Evolutionary conservation across 768 basidiomycete species (phyloP), one percentile per base, ranked within the genome.

Genomic region (Trichaptum fuscoviolaceum): DNA sequence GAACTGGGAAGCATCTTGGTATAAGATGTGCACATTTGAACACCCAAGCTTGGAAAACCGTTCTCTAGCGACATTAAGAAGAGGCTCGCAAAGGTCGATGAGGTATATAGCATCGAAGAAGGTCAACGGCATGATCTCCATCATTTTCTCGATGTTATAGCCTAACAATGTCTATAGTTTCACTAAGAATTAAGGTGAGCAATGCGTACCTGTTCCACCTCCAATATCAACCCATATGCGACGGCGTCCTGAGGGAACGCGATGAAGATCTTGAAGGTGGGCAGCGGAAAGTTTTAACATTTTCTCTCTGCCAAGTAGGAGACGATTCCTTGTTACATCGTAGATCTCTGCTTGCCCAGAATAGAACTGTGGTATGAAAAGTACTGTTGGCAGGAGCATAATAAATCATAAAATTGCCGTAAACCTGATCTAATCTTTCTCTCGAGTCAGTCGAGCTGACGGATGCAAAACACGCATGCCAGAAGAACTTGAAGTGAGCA

Each of bases 221-320:
- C 90, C 89, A 64, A 92, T 85, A 72, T 92, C 91, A n/a, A 92
- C 81, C 91, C 91, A 92, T 18, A 92, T 81, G 18, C 89, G 82
- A 18, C 80, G 79, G 71, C 83, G 82, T 0, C 76, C 73, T 0
- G 81, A 79, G 8, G 79, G 69, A 26, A 71, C 72, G 34, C 73
- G 74, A 5, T 78, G 79, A 59, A 88, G 78, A 2, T 81, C 76
- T 30, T 79, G 79, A 9, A 92, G 76, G 69, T 91, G 89, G 35
- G 83, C 82, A 0, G 88, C 87, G 3, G 84, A 82, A n/a, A 92
- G 79, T 64, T 80, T 81, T 12, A 91, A 80, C 87, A 92, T 89
- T 18, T 89, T 90, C 70, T 87, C 82, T 24, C 91, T 78, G 0
- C 91, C 91, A 10, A 87, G 83, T 1, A 92, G 79, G 0, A 92